A percentile compares a stretch with the other conserved stretches of the same genome.
Conservation (phyloP, 75 land plant species). For the Isoetes taiwanensis region DNA sequence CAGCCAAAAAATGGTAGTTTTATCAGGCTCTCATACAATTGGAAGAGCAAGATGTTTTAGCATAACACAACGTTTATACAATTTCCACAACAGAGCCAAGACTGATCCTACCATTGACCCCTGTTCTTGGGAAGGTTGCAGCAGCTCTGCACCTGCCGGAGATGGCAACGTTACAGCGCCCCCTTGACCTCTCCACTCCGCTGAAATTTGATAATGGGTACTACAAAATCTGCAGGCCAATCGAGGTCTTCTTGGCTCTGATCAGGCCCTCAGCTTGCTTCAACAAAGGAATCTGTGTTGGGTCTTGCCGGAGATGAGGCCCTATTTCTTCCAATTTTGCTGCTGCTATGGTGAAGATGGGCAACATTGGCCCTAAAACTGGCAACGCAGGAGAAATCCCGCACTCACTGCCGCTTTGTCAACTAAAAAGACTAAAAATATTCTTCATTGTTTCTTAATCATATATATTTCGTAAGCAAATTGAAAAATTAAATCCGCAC, state of each 20-base stretch:
- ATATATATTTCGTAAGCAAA: too few relatives aligned
- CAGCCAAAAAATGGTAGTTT: too few relatives aligned
- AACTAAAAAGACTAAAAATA: too few relatives aligned
- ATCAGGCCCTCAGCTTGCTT: not conserved
- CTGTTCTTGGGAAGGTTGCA: not conserved
- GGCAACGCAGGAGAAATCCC: not conserved
- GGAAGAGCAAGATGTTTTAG: not conserved
- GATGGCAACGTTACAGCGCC: not conserved
- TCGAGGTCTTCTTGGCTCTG: not conserved
- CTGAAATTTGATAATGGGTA: not conserved
- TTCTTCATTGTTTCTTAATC: too few relatives aligned
- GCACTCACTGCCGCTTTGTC: not conserved
- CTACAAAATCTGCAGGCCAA: not conserved
- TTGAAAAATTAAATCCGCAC: too few relatives aligned
- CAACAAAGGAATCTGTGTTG: not conserved
- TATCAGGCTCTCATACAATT: slow-evolving; percentile 1
- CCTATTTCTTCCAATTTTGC: not conserved
- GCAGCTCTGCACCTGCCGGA: not conserved
- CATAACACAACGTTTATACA: not conserved
- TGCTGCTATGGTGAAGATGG: slow-evolving; percentile 3
- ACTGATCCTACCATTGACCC: slow-evolving; percentile 3
- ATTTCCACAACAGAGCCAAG: not conserved
- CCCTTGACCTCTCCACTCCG: not conserved
- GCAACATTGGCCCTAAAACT: not conserved
- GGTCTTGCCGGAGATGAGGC: not conserved